Percentiles rank a stretch among this genome's conserved stretches.
These are phyloP conservation scores for Zarea fungicola DNA, from an alignment of 2,329 filamentous ascomycete species.

Conservation along the genomic window DNA sequence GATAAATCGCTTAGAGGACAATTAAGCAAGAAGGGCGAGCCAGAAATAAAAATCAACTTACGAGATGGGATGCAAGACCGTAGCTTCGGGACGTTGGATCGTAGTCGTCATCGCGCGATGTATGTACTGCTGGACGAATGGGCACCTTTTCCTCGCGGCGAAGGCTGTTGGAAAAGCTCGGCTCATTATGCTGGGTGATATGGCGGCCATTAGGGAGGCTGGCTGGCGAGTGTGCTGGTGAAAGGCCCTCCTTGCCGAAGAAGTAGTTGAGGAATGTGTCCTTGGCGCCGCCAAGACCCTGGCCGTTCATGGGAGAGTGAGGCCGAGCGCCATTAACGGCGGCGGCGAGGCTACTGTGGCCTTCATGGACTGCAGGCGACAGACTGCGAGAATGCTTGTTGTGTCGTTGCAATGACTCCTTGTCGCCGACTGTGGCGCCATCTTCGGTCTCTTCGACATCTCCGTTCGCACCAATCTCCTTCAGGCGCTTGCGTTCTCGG, in stretches of 20 bases:
- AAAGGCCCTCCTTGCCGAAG: constrained; percentile 85
- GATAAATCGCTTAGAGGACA: no score
- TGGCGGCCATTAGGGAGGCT: constrained; percentile 47
- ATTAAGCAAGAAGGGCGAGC: constrained; percentile 7
- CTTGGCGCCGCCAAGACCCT: constrained; percentile 55
- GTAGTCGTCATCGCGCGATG: constrained; percentile 37
- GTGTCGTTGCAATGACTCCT: constrained; percentile 44
- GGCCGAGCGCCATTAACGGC: constrained; percentile 66
- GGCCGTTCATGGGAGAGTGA: constrained; percentile 57
- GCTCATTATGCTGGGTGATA: constrained; percentile 72
- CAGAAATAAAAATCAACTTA: constrained; percentile 38
- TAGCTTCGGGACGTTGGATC: constrained; percentile 36
- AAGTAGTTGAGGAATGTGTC: constrained; percentile 99
- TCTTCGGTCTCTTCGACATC: constrained; percentile 62
- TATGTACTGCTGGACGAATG: constrained; percentile 43
- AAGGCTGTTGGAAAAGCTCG: constrained; percentile 78
- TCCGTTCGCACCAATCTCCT: constrained; percentile 80
- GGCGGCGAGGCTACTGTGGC: constrained; percentile 53
- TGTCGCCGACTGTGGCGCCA: constrained; percentile 54
- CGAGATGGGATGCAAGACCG: constrained; percentile 49
- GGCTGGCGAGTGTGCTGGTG: constrained; percentile 31
- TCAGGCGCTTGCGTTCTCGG: constrained; percentile 74
- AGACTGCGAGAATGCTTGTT: constrained; percentile 61
- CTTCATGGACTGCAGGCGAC: constrained; percentile 73
- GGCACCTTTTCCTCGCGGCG: constrained; percentile 60